A percentile compares a stretch with the other conserved stretches of the same genome.
Evolutionary conservation across 2,329 filamentous ascomycete genomes (phyloP).

Genomic region (Raffaelea arxii): DNA sequence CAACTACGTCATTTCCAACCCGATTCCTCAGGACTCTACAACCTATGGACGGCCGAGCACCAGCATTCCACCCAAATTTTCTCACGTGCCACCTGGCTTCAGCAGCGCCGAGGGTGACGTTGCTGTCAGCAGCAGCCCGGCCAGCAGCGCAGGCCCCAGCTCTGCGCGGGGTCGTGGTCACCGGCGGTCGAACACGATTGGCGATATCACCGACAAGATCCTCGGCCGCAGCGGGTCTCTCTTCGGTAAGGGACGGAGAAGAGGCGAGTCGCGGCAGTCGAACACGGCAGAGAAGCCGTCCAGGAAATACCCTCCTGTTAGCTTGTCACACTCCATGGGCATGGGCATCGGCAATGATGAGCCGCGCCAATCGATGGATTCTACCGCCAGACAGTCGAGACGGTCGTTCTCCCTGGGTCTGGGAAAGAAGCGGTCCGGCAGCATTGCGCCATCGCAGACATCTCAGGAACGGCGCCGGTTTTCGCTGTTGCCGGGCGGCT

Average conservation of each 20-base stretch:
- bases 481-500: slow-evolving; percentile 56
- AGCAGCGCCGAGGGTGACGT: slow-evolving; percentile 34
- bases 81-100: slow-evolving; percentile 48
- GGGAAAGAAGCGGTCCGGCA: slow-evolving; percentile 61
- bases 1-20: slow-evolving; percentile 62
- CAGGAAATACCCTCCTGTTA: slow-evolving; percentile 78
- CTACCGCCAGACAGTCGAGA: slow-evolving; percentile 41
- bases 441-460: slow-evolving; percentile 47
- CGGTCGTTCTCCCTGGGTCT: slow-evolving; percentile 62
- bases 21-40: slow-evolving; percentile 47
- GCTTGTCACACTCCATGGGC: slow-evolving; percentile 53
- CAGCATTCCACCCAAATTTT: slow-evolving; percentile 48
- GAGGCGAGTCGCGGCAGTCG: slow-evolving; percentile 29
- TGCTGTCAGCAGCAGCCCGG: slow-evolving; percentile 19
- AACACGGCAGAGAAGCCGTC: slow-evolving; percentile 35
- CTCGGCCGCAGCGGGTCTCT: slow-evolving; percentile 77
- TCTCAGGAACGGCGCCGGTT: slow-evolving; percentile 57
- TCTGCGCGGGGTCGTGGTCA: slow-evolving; percentile 39
- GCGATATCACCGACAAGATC: slow-evolving; percentile 71
- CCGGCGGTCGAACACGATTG: slow-evolving; percentile 66
- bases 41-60: slow-evolving; percentile 51
- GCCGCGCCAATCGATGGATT: slow-evolving; percentile 60
- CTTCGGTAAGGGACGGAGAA: slow-evolving; percentile 49
- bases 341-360: slow-evolving; percentile 2
- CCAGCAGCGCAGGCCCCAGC: slow-evolving; percentile 25